Conservation (phyloP, 2,329 filamentous ascomycete genomes). For the Domatiomyces globalis region DNA sequence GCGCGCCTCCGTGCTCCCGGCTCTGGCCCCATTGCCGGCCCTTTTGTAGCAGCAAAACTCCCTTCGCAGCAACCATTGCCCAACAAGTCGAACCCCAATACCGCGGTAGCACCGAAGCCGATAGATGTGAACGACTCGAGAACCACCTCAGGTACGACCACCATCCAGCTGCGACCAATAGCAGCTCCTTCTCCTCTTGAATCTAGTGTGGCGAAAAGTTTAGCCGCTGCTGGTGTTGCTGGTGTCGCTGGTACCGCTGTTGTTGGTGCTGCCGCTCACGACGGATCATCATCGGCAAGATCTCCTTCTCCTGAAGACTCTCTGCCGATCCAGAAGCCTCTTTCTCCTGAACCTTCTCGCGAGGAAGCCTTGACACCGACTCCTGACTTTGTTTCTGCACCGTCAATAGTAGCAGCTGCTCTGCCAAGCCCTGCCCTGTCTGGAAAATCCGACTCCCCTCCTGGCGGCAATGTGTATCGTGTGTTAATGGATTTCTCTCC, state of each 20-base stretch:
- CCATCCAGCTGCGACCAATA: background rate
- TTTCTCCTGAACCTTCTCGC: background rate
- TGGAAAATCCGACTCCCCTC: slow-evolving; percentile 22
- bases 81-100: slow-evolving; percentile 6
- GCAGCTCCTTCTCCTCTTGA: background rate
- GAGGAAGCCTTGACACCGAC: too few relatives aligned
- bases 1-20: background rate
- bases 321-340: slow-evolving; percentile 2
- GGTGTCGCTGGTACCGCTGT: slow-evolving; percentile 22
- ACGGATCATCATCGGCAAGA: slow-evolving; percentile 6
- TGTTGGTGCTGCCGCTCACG: slow-evolving; percentile 29
- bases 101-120: slow-evolving; percentile 9
- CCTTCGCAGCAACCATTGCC: too few relatives aligned
- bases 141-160: slow-evolving; percentile 14
- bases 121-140: background rate
- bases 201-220: background rate
- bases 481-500: slow-evolving; percentile 91
- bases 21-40: slow-evolving; percentile 4
- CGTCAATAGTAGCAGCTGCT: slow-evolving; percentile 18
- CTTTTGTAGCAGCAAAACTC: background rate
- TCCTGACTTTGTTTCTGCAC: slow-evolving; percentile 14
- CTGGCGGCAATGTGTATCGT: slow-evolving; percentile 58
- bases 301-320: slow-evolving; percentile 1
- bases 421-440: slow-evolving; percentile 27
- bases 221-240: slow-evolving; percentile 12